These are phyloP conservation scores for Curvularia hawaiiensis DNA, from an alignment of 2,329 filamentous ascomycete species.

Conservation along the genomic window DNA sequence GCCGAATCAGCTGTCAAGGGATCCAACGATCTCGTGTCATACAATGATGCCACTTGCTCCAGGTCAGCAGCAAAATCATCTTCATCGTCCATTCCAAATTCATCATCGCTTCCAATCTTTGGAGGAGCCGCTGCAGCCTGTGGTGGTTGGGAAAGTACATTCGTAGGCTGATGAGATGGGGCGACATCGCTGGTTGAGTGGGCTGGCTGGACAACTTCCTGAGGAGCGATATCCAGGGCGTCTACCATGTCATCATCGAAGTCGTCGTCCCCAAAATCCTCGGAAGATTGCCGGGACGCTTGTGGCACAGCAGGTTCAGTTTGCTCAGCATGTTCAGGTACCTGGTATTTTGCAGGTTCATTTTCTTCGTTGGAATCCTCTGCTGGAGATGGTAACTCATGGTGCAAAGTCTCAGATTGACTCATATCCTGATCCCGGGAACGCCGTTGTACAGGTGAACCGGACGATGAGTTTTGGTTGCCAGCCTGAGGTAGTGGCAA, in stretches of 20 bases:
- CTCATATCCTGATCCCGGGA: constrained; percentile 21
- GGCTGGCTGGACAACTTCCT: constrained; percentile 7
- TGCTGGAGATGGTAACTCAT: constrained; percentile 7
- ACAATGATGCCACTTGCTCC: constrained; percentile 62
- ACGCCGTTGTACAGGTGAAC: constrained; percentile 41
- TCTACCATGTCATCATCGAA: constrained; percentile 46
- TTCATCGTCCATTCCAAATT: constrained; percentile 54
- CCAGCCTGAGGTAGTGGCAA: constrained; percentile 51
- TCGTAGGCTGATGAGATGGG: constrained; percentile 16
- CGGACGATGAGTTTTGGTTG: constrained; percentile 22
- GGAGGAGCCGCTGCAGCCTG: constrained; percentile 1
- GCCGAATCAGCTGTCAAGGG: constrained; percentile 14
- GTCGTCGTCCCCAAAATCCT: constrained; percentile 44
- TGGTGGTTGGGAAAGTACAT: constrained; percentile 3
- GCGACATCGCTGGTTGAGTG: constrained; percentile 10
- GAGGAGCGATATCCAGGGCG: constrained; percentile 31
- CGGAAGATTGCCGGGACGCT: constrained; percentile 33
- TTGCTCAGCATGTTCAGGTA: background rate
- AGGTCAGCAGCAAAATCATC: constrained; percentile 62
- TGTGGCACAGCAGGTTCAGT: constrained; percentile 5
- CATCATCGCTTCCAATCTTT: constrained; percentile 47
- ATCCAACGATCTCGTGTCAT: constrained; percentile 52
- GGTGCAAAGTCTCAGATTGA: constrained; percentile 15
- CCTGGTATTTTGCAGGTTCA: constrained; percentile 11
- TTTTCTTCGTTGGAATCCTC: constrained; percentile 11